A percentile compares a stretch with the other conserved stretches of the same genome.
Evolutionary conservation across 2,329 filamentous ascomycete species (phyloP).

Genomic region (Phaeomoniella chlamydospora): DNA sequence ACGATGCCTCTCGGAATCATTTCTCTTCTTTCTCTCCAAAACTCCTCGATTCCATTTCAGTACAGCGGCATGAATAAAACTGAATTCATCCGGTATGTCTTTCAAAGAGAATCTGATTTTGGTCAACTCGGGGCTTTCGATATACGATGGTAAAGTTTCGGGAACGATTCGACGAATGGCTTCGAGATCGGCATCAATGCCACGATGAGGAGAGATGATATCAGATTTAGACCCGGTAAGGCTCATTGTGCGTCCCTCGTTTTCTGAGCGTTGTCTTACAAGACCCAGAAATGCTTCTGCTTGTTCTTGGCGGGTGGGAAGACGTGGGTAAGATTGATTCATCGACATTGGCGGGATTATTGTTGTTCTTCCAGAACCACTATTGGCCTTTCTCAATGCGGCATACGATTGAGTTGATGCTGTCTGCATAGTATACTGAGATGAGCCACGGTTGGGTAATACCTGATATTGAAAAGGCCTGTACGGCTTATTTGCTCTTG

Average conservation of each 20-base stretch:
- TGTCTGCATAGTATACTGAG: slow-evolving; percentile 21
- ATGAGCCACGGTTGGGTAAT: slow-evolving; percentile 22
- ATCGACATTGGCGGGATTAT: slow-evolving; percentile 11
- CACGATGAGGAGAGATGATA: background rate
- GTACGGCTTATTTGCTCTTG: slow-evolving; percentile 19
- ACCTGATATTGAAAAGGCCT: slow-evolving; percentile 30
- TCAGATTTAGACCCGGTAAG: slow-evolving; percentile 5
- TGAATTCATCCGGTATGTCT: slow-evolving; percentile 25
- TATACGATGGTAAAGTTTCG: slow-evolving; percentile 16
- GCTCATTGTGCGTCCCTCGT: slow-evolving; percentile 7
- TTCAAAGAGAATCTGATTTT: slow-evolving; percentile 18
- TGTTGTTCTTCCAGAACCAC: slow-evolving; percentile 24
- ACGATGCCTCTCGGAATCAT: slow-evolving; percentile 31
- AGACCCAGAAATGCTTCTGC: slow-evolving; percentile 32
- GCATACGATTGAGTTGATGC: slow-evolving; percentile 32
- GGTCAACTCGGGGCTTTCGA: slow-evolving; percentile 18
- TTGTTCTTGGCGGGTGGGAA: slow-evolving; percentile 11
- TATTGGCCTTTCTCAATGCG: slow-evolving; percentile 27
- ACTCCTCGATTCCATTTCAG: slow-evolving; percentile 32
- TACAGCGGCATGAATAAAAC: slow-evolving; percentile 24
- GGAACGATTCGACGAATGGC: slow-evolving; percentile 21
- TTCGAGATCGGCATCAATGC: slow-evolving; percentile 13
- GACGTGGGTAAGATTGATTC: slow-evolving; percentile 15
- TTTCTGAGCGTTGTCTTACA: slow-evolving; percentile 28
- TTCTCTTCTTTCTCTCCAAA: slow-evolving; percentile 24